A percentile compares a stretch with the other conserved stretches of the same genome.
Evolutionary conservation across 1,139 yeast species (phyloP).

Genomic region (Taphrina communis): DNA sequence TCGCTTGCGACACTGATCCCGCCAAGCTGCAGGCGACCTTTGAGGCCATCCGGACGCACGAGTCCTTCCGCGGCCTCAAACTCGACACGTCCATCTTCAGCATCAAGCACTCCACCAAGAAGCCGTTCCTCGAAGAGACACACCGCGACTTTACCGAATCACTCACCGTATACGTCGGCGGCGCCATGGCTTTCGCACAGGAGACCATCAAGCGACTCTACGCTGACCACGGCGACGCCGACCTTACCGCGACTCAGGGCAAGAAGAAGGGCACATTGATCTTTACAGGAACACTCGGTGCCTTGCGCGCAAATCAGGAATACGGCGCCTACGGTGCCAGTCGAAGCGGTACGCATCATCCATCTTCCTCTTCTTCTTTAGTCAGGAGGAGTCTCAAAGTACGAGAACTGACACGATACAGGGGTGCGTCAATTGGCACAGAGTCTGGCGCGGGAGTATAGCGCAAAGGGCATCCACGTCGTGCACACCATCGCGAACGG

Average conservation of each 20-base stretch:
- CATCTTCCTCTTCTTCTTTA: neutral
- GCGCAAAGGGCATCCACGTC: conserved; percentile 23
- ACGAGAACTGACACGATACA: neutral
- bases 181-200: conserved; percentile 20
- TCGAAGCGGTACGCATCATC: conserved; percentile 5
- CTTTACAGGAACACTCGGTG: conserved; percentile 25
- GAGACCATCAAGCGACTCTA: conserved; percentile 10
- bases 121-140: conserved; percentile 30
- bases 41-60: conserved; percentile 9
- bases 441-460: conserved; percentile 17
- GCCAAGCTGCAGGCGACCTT: conserved; percentile 11
- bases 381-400: neutral
- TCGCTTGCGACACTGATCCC: conserved; percentile 26
- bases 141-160: conserved; percentile 12
- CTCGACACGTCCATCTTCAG: conserved; percentile 15
- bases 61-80: conserved; percentile 12
- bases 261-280: conserved; percentile 23
- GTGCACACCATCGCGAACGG: conserved; percentile 31
- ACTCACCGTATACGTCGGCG: conserved; percentile 9
- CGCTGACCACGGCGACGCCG: conserved; percentile 13
- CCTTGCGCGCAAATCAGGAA: conserved; percentile 15
- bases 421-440: conserved; percentile 21
- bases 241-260: conserved; percentile 14
- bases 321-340: conserved; percentile 26
- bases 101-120: conserved; percentile 24